Conservation (phyloP, 176 grass and related monocot species). For the Carex littledalei region DNA sequence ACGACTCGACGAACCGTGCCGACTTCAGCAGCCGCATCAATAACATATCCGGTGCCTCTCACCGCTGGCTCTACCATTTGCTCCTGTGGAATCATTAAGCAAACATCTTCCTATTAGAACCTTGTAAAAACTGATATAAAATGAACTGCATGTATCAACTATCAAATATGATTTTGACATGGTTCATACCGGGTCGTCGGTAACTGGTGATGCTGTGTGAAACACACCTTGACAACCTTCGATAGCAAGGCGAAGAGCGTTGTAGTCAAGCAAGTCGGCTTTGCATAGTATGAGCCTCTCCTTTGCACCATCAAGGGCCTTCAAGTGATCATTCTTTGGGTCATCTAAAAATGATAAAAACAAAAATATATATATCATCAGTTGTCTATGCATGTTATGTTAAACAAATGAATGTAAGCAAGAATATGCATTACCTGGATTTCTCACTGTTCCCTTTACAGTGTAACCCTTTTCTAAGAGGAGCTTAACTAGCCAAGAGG, state of each 20-base stretch:
- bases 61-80: constrained; percentile 98
- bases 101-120: not conserved
- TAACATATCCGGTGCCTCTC: constrained; percentile 69
- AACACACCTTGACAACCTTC: constrained; percentile 84
- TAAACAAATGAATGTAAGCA: constrained; percentile 5
- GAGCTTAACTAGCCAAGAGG: constrained; percentile 79
- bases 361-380: not conserved
- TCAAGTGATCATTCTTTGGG: constrained; percentile 81
- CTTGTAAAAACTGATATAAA: not conserved
- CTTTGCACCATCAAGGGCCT: constrained; percentile 54
- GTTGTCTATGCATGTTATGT: not conserved
- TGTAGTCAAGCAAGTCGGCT: constrained; percentile 91
- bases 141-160: no score
- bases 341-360: constrained; percentile 42
- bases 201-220: constrained; percentile 94
- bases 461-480: constrained; percentile 84
- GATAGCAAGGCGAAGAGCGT: constrained; percentile 58
- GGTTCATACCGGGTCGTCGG: constrained; percentile 68
- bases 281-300: constrained; percentile 83
- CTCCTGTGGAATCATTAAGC: constrained; percentile 36
- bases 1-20: constrained; percentile 81
- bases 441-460: constrained; percentile 84
- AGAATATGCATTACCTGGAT: constrained; percentile 48
- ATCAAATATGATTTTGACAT: not conserved
- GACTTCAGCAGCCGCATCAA: constrained; percentile 60